A percentile compares a stretch with the other conserved stretches of the same genome.
phyloP scores from a whole-genome alignment of 2,329 filamentous ascomycete genomes.

The Neofusicoccum sp. region DNA sequence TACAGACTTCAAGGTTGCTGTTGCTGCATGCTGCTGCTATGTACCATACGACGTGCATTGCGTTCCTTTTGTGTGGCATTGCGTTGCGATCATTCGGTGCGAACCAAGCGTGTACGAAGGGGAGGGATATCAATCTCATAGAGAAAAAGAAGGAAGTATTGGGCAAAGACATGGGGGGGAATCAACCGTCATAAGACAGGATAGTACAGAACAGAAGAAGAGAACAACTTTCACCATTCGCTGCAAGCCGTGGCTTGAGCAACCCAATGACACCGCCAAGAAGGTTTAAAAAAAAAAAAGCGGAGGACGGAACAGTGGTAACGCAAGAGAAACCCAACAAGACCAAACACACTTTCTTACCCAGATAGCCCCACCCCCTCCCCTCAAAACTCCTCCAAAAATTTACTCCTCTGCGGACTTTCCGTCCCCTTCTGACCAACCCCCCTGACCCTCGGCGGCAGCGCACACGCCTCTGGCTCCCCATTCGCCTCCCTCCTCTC shows the following conservation, averaged over 20 bases:
- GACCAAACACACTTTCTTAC: too few species aligned
- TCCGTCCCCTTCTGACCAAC: neutral
- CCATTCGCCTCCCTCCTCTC: neutral
- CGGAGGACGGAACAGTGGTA: too few species aligned
- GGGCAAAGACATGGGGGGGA: too few species aligned
- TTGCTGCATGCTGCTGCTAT: neutral
- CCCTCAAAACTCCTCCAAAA: slow-evolving; percentile 11
- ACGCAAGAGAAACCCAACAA: too few species aligned
- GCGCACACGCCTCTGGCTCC: neutral
- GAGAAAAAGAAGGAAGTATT: neutral
- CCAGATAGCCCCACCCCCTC: too few species aligned
- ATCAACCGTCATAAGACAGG: too few species aligned
- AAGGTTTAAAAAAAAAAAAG: too few species aligned
- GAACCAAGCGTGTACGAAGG: neutral
- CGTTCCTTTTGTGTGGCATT: neutral
- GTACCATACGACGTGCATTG: neutral
- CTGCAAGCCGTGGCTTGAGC: too few species aligned
- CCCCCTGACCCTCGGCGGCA: neutral
- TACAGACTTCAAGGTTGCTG: neutral
- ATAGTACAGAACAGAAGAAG: too few species aligned
- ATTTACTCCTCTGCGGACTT: slow-evolving; percentile 5
- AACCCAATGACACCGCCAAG: too few species aligned
- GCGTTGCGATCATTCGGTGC: neutral
- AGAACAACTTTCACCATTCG: too few species aligned
- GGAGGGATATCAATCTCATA: neutral